Evolutionary conservation across 23 red algal genomes (phyloP).

Genomic region (Gracilaria domingensis): DNA sequence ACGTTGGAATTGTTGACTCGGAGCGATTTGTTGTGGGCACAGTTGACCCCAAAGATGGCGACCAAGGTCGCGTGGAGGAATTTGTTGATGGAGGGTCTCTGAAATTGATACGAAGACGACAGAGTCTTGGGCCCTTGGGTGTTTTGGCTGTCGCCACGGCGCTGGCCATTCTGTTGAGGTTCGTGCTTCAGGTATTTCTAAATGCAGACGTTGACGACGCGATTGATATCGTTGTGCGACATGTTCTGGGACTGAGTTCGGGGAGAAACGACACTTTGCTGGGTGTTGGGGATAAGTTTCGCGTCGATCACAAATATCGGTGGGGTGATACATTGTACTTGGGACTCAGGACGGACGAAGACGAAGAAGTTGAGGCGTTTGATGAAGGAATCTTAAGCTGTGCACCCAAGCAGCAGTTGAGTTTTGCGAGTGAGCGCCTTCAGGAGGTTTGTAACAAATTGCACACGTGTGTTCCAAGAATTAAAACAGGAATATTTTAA

Average conservation of each 20-base stretch:
- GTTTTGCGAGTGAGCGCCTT: neutral
- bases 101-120: neutral
- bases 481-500: no score
- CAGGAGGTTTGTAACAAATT: no score
- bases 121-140: neutral
- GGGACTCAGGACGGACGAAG: neutral
- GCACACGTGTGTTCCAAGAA: no score
- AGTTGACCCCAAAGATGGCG: neutral
- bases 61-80: neutral
- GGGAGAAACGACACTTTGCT: neutral
- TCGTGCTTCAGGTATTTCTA: neutral
- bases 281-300: neutral
- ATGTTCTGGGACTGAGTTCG: neutral
- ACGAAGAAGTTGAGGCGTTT: neutral
- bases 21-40: neutral
- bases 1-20: neutral
- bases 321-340: neutral
- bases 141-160: neutral
- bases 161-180: neutral
- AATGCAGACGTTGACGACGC: slow-evolving; percentile 13
- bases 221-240: neutral
- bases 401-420: neutral
- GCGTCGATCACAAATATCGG: neutral
- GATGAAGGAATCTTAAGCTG: neutral
- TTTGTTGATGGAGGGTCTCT: neutral